A percentile compares a stretch with the other conserved stretches of the same genome.
These are phyloP conservation scores for Conringia planisiliqua DNA, from an alignment of 345 rosid genomes.

Conservation along the genomic window DNA sequence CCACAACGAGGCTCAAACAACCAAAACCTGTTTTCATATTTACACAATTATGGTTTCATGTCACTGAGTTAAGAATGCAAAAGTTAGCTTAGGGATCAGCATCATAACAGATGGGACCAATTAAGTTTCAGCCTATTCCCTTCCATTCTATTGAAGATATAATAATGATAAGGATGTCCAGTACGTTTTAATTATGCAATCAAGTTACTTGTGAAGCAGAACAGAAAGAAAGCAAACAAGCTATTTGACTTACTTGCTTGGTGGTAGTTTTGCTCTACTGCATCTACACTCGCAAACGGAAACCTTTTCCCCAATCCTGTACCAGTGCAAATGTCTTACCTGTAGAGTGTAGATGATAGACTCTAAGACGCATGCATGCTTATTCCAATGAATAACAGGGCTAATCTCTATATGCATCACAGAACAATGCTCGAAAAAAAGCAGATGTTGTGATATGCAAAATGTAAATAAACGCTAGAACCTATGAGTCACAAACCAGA, in stretches of 20 bases:
- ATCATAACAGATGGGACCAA: background rate
- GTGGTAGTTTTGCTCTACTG: slow-evolving; percentile 79
- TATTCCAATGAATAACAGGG: background rate
- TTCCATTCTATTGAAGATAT: too few species aligned
- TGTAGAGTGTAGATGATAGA: slow-evolving; percentile 30
- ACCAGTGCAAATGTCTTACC: slow-evolving; percentile 99
- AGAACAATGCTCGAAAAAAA: background rate
- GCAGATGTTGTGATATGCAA: slow-evolving; percentile 8
- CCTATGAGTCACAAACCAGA: slow-evolving; percentile 61
- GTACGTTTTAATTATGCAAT: background rate
- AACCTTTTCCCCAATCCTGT: slow-evolving; percentile 59
- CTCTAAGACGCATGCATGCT: background rate
- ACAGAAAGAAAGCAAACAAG: background rate
- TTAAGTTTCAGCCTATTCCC: background rate
- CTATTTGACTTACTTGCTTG: slow-evolving; percentile 73
- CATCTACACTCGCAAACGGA: slow-evolving; percentile 88
- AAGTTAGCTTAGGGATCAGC: background rate
- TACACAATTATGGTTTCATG: slow-evolving; percentile 12
- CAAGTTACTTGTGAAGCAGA: background rate
- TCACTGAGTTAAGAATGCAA: background rate
- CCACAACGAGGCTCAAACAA: slow-evolving; percentile 92
- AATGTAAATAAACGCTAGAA: slow-evolving; percentile 2
- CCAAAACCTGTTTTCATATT: slow-evolving; percentile 68
- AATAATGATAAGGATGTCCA: background rate
- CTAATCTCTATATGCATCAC: slow-evolving; percentile 11